phyloP scores from a whole-genome alignment of 2,329 filamentous ascomycete genomes.

The Colletotrichum plurivorum region DNA sequence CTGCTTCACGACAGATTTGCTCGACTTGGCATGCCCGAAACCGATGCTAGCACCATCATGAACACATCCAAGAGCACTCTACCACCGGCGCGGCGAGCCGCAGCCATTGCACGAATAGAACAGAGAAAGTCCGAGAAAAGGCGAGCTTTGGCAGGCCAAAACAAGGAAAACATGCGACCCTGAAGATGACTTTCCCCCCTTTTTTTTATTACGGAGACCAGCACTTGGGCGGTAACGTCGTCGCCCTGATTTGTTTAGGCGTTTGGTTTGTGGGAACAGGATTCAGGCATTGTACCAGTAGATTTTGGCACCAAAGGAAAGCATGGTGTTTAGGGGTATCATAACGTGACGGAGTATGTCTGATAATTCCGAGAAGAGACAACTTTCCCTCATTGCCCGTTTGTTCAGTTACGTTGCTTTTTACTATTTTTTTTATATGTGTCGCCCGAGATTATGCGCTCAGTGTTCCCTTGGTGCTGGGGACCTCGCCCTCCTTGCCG shows the following conservation, averaged over 20 bases:
- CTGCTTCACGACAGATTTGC: conserved; percentile 62
- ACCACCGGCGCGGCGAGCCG: conserved; percentile 66
- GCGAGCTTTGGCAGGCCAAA: conserved; percentile 50
- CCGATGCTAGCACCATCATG: conserved; percentile 49
- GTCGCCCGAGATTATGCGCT: conserved; percentile 55
- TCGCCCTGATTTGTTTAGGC: conserved; percentile 26
- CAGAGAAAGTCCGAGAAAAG: conserved; percentile 67
- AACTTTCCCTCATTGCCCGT: conserved; percentile 12
- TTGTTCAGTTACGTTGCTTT: conserved; percentile 13
- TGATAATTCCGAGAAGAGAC: conserved; percentile 24
- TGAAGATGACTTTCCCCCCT: conserved; percentile 38
- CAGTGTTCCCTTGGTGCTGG: conserved; percentile 95
- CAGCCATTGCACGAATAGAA: conserved; percentile 69
- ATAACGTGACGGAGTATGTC: conserved; percentile 28
- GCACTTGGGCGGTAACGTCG: conserved; percentile 24
- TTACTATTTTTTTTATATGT: neutral
- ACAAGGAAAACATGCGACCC: conserved; percentile 68
- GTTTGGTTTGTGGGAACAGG: conserved; percentile 32
- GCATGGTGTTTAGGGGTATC: conserved; percentile 43
- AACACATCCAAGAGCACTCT: conserved; percentile 60
- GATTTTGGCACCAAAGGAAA: conserved; percentile 23
- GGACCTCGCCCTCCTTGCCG: conserved; percentile 91
- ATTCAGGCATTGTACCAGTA: conserved; percentile 37
- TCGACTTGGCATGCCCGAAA: conserved; percentile 57
- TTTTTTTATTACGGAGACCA: neutral